These are phyloP conservation scores for Boletus sensibilis DNA, from an alignment of 768 basidiomycete species.

Conservation along the genomic window DNA sequence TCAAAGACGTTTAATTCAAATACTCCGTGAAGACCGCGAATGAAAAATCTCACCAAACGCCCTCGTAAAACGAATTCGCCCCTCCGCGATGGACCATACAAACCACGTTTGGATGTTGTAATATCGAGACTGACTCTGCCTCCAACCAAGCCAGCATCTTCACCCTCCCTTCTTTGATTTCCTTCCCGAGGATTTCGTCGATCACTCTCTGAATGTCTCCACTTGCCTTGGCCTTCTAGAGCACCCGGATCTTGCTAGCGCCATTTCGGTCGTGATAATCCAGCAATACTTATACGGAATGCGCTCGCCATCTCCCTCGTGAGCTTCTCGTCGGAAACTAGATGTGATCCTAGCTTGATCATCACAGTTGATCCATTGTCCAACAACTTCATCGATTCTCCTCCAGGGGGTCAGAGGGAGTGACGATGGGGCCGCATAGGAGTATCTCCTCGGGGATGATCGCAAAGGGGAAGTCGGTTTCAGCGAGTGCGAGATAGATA, in stretches of 20 bases:
- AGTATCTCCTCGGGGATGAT: constrained; percentile 9
- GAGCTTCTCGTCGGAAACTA: background rate
- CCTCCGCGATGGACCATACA: background rate
- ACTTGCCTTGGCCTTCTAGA: constrained; percentile 6
- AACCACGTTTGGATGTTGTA: background rate
- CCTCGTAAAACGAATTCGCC: constrained; percentile 3
- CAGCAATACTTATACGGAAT: constrained; percentile 9
- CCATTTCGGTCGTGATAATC: background rate
- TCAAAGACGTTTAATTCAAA: background rate
- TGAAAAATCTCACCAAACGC: background rate
- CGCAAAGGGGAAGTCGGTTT: background rate
- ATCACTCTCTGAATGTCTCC: background rate
- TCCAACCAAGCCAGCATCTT: constrained; percentile 13
- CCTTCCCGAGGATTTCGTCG: background rate
- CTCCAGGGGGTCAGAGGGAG: constrained; percentile 6
- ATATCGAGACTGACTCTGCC: constrained; percentile 6
- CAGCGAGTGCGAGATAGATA: constrained; percentile 3
- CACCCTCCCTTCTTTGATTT: constrained; percentile 6
- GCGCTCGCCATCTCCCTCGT: constrained; percentile 1
- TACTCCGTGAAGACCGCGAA: background rate
- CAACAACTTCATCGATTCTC: constrained; percentile 7
- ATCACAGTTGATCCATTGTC: constrained; percentile 10
- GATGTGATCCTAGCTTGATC: constrained; percentile 11
- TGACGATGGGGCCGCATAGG: constrained; percentile 8
- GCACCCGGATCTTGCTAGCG: constrained; percentile 2